A percentile compares a stretch with the other conserved stretches of the same genome.
These are phyloP conservation scores for Aspergillus ochraceoroseus DNA, from an alignment of 2,329 filamentous ascomycete genomes.

Conservation along the genomic window DNA sequence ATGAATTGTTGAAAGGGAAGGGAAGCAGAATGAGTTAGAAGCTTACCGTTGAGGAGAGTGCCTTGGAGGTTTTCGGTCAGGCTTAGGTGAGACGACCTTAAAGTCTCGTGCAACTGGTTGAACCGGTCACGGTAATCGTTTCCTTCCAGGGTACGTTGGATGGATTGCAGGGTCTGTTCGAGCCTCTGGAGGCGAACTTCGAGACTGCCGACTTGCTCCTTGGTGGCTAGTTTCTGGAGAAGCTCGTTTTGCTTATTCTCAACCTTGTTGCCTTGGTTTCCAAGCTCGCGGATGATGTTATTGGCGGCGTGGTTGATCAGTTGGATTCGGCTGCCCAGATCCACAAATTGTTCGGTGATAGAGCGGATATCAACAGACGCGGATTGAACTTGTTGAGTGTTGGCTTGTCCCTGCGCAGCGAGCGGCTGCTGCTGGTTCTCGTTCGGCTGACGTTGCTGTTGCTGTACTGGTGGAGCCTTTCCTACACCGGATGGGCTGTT, in stretches of 20 bases:
- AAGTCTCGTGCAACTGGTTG: slow-evolving; percentile 50
- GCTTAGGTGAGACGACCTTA: slow-evolving; percentile 52
- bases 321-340: slow-evolving; percentile 77
- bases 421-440: slow-evolving; percentile 25
- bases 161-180: slow-evolving; percentile 47
- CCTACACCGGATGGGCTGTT: slow-evolving; percentile 36
- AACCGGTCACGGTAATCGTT: slow-evolving; percentile 56
- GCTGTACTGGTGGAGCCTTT: slow-evolving; percentile 16
- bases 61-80: slow-evolving; percentile 50
- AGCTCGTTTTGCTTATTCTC: slow-evolving; percentile 53
- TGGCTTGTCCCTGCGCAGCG: slow-evolving; percentile 22
- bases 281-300: slow-evolving; percentile 52
- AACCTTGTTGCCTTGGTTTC: slow-evolving; percentile 48
- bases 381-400: slow-evolving; percentile 25
- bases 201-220: slow-evolving; percentile 38
- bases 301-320: slow-evolving; percentile 57
- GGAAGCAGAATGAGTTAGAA: slow-evolving; percentile 1
- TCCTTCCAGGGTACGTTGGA: slow-evolving; percentile 53
- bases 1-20: background rate
- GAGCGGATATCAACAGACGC: slow-evolving; percentile 40
- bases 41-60: slow-evolving; percentile 49
- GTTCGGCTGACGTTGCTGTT: slow-evolving; percentile 15
- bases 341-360: slow-evolving; percentile 62
- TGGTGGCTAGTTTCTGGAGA: slow-evolving; percentile 35
- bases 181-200: slow-evolving; percentile 51